Conservation (phyloP, 345 rosid species). For the Eucalyptus viminalis region DNA sequence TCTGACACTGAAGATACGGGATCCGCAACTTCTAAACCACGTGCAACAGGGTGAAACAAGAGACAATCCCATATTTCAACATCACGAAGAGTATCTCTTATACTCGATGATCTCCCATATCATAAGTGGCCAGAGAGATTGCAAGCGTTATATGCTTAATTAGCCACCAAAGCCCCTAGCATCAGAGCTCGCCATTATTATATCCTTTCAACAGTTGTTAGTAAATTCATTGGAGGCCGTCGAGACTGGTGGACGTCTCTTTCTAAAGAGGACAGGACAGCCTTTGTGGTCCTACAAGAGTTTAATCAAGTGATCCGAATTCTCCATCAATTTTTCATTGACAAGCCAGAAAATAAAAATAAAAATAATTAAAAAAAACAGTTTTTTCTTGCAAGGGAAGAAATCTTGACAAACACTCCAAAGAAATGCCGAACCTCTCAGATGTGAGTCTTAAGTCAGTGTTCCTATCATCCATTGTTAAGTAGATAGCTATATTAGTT, state of each 20-base stretch:
- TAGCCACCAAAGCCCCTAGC: not conserved
- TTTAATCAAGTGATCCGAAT: not conserved
- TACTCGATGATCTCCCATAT: not conserved
- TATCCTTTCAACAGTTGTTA: not conserved
- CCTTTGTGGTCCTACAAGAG: not conserved
- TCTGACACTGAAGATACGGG: no score
- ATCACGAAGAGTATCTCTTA: not conserved
- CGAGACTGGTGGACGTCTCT: not conserved
- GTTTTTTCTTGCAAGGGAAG: no score
- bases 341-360: not conserved
- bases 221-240: not conserved
- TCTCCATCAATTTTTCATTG: not conserved
- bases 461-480: not conserved
- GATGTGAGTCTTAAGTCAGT: no score
- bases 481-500: not conserved
- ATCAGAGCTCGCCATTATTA: not conserved
- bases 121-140: not conserved
- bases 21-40: no score
- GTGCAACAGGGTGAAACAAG: no score
- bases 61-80: no score
- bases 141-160: not conserved
- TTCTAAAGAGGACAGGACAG: not conserved
- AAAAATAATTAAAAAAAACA: no score
- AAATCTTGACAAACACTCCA: no score
- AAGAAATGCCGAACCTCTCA: not conserved